Evolutionary conservation across 2,329 filamentous ascomycete species (phyloP).

Genomic region (Fusarium nygamai): DNA sequence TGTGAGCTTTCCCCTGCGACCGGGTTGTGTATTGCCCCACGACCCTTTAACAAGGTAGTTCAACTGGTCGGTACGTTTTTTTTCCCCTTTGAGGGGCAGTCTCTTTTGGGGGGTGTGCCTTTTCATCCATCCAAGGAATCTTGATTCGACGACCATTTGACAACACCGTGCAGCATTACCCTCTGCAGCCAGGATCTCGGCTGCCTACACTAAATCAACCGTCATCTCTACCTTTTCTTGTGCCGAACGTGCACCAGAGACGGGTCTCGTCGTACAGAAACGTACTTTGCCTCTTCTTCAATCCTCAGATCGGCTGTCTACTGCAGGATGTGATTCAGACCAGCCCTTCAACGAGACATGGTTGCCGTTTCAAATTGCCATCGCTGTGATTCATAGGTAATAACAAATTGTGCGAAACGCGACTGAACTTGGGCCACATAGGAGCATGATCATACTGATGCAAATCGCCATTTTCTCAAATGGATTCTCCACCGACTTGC

Average conservation of each 20-base stretch:
- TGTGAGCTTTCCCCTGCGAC: slow-evolving; percentile 12
- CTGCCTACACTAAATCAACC: slow-evolving; percentile 10
- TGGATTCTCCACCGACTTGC: neutral
- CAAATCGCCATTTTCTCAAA: neutral
- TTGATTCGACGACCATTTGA: slow-evolving; percentile 44
- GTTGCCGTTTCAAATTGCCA: slow-evolving; percentile 30
- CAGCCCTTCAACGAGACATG: slow-evolving; percentile 30
- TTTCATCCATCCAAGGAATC: slow-evolving; percentile 36
- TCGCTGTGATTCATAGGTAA: slow-evolving; percentile 11
- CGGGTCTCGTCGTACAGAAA: neutral
- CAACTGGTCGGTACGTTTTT: neutral
- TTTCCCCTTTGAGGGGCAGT: slow-evolving; percentile 22
- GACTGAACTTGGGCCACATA: neutral
- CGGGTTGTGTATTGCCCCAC: slow-evolving; percentile 35
- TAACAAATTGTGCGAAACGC: neutral
- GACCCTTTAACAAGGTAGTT: slow-evolving; percentile 25
- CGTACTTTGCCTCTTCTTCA: slow-evolving; percentile 7
- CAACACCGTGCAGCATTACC: slow-evolving; percentile 34
- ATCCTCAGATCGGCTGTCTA: slow-evolving; percentile 26
- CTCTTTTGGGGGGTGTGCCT: slow-evolving; percentile 30
- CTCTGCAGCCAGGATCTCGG: slow-evolving; percentile 22
- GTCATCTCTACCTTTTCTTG: neutral
- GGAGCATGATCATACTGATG: neutral
- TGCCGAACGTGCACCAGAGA: slow-evolving; percentile 1
- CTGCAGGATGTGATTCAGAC: slow-evolving; percentile 20